Conservation (phyloP, 2,329 filamentous ascomycete genomes). For the Xylariaceae sp. region DNA sequence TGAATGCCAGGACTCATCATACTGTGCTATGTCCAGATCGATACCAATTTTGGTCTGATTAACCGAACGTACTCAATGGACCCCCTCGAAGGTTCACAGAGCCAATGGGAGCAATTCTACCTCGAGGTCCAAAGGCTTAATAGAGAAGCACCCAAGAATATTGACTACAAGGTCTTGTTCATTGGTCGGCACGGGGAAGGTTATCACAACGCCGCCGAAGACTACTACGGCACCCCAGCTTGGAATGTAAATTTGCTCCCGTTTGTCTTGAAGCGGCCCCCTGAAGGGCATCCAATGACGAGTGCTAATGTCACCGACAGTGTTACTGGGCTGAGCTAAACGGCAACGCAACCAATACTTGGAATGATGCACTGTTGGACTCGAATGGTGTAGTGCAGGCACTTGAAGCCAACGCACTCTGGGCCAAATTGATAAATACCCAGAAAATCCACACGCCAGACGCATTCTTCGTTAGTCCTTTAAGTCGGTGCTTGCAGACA, state of each 20-base stretch:
- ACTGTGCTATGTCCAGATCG: no score
- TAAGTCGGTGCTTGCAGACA: conserved; percentile 60
- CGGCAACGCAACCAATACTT: conserved; percentile 59
- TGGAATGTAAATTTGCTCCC: conserved; percentile 56
- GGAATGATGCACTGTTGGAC: conserved; percentile 63
- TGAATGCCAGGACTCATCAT: no score
- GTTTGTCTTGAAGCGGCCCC: background rate
- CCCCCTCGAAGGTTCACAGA: conserved; percentile 33
- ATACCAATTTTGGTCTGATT: conserved; percentile 62
- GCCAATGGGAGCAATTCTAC: conserved; percentile 62
- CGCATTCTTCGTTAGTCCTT: conserved; percentile 61
- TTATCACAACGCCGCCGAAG: conserved; percentile 59
- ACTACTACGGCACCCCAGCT: conserved; percentile 62
- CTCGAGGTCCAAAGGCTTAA: conserved; percentile 56
- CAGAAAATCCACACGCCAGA: conserved; percentile 58
- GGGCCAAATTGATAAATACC: conserved; percentile 47
- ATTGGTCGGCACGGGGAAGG: conserved; percentile 69
- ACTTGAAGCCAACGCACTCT: conserved; percentile 55
- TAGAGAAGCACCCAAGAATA: conserved; percentile 37
- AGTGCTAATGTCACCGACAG: conserved; percentile 26
- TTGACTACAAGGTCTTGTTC: conserved; percentile 63
- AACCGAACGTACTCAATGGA: conserved; percentile 59
- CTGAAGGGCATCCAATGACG: background rate
- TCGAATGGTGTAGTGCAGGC: conserved; percentile 54
- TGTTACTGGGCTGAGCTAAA: conserved; percentile 64